phyloP scores from a whole-genome alignment of 2,329 filamentous ascomycete genomes.

The Sporothrix phasma region DNA sequence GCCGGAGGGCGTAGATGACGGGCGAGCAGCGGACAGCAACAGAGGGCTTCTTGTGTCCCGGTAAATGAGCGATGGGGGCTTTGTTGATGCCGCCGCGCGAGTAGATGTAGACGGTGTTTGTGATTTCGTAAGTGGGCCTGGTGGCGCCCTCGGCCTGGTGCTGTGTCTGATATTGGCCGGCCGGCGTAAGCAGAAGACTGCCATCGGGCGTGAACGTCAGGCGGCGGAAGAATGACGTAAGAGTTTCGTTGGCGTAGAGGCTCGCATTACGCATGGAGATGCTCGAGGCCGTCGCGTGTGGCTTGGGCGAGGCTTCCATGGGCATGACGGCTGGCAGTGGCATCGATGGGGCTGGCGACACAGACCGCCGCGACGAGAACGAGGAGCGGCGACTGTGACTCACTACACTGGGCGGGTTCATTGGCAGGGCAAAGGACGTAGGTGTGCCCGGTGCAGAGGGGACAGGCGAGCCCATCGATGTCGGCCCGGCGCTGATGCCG shows the following conservation, averaged over 20 bases:
- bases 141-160: constrained; percentile 49
- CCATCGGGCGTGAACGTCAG: constrained; percentile 93
- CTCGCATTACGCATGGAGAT: constrained; percentile 67
- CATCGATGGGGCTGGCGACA: constrained; percentile 85
- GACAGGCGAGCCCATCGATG: constrained; percentile 57
- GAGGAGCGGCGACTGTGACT: constrained; percentile 92
- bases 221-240: constrained; percentile 92
- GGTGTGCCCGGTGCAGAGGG: constrained; percentile 92
- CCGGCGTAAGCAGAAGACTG: constrained; percentile 84
- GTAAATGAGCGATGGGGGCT: constrained; percentile 86
- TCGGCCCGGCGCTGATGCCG: constrained; percentile 37
- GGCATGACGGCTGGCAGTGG: constrained; percentile 93
- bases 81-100: constrained; percentile 94
- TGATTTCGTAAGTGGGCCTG: constrained; percentile 74
- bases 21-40: constrained; percentile 94
- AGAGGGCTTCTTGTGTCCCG: constrained; percentile 95
- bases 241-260: constrained; percentile 91
- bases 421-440: constrained; percentile 76
- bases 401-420: constrained; percentile 86
- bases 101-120: constrained; percentile 97
- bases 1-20: constrained; percentile 71
- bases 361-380: constrained; percentile 78
- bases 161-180: constrained; percentile 85
- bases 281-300: constrained; percentile 38
- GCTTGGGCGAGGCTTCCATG: constrained; percentile 78